These are phyloP conservation scores for Austroboletus niveus DNA, from an alignment of 1,284 basidiomycete species.

Conservation along the genomic window DNA sequence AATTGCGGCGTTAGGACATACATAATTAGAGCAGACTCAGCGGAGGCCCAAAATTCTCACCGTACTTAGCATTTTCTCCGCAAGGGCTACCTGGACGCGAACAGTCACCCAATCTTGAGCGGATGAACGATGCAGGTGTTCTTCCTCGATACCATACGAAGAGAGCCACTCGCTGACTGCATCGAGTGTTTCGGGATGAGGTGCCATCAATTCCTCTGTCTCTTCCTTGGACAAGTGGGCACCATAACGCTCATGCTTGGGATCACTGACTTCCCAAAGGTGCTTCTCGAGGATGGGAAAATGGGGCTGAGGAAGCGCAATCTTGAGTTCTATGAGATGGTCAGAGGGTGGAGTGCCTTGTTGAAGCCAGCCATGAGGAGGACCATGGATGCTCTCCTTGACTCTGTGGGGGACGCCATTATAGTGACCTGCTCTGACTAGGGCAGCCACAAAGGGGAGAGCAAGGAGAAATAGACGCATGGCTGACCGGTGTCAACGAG, in stretches of 20 bases:
- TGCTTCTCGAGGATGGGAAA: conserved; percentile 58
- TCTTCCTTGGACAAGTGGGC: conserved; percentile 64
- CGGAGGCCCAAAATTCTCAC: conserved; percentile 36
- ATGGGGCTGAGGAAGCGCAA: conserved; percentile 57
- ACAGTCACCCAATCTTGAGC: conserved; percentile 70
- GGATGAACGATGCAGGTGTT: conserved; percentile 50
- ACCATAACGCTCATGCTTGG: conserved; percentile 62
- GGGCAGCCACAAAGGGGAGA: conserved; percentile 46
- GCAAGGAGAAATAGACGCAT: conserved; percentile 16
- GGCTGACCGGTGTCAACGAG: too few species aligned
- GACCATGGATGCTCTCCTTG: conserved; percentile 20
- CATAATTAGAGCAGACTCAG: background rate
- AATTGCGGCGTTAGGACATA: background rate
- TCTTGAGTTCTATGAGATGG: conserved; percentile 22
- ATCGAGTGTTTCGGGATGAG: conserved; percentile 50
- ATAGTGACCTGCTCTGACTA: conserved; percentile 7
- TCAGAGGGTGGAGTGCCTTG: conserved; percentile 9
- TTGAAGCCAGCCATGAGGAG: conserved; percentile 20
- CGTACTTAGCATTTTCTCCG: conserved; percentile 68
- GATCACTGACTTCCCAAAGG: conserved; percentile 66
- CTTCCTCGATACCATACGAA: conserved; percentile 50
- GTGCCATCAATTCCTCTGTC: conserved; percentile 58
- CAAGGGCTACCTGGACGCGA: conserved; percentile 54
- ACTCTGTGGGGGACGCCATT: conserved; percentile 7
- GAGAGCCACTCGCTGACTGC: conserved; percentile 62